Percentiles rank a stretch among this genome's conserved stretches.
phyloP scores from a whole-genome alignment of 768 basidiomycete genomes.

The Trametes elegans region DNA sequence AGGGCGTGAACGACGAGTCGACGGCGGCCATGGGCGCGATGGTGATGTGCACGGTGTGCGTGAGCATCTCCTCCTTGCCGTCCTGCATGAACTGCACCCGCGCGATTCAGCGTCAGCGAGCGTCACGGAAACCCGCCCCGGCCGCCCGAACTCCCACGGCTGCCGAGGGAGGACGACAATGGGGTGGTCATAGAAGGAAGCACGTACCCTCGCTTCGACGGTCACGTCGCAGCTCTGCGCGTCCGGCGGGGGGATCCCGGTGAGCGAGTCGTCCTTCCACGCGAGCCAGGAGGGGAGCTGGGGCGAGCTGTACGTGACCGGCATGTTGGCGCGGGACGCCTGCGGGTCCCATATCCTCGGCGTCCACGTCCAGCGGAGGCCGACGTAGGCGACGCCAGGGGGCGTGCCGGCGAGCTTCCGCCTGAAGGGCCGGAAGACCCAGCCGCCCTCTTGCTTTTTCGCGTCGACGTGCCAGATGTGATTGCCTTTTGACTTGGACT shows the following conservation, averaged over 20 bases:
- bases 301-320: slow-evolving; percentile 79
- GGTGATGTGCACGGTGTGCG: slow-evolving; percentile 65
- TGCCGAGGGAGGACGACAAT: background rate
- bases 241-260: slow-evolving; percentile 76
- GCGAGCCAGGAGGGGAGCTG: slow-evolving; percentile 81
- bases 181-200: no score
- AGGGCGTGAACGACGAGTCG: slow-evolving; percentile 42
- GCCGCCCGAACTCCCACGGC: no score
- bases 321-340: slow-evolving; percentile 74
- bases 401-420: slow-evolving; percentile 85
- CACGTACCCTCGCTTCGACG: slow-evolving; percentile 69
- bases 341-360: slow-evolving; percentile 98
- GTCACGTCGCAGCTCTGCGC: slow-evolving; percentile 75
- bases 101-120: slow-evolving; percentile 15
- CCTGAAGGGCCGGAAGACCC: slow-evolving; percentile 87
- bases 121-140: no score
- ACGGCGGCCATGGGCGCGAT: slow-evolving; percentile 66
- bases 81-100: slow-evolving; percentile 62
- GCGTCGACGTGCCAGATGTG: slow-evolving; percentile 99
- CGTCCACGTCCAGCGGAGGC: slow-evolving; percentile 83
- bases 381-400: slow-evolving; percentile 77
- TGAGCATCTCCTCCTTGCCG: slow-evolving; percentile 66
- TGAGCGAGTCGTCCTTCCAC: slow-evolving; percentile 83
- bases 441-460: slow-evolving; percentile 76
- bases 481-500: slow-evolving; percentile 98